phyloP scores from a whole-genome alignment of 192 early-diverging fungal species.

The Entomortierella parvispora region DNA sequence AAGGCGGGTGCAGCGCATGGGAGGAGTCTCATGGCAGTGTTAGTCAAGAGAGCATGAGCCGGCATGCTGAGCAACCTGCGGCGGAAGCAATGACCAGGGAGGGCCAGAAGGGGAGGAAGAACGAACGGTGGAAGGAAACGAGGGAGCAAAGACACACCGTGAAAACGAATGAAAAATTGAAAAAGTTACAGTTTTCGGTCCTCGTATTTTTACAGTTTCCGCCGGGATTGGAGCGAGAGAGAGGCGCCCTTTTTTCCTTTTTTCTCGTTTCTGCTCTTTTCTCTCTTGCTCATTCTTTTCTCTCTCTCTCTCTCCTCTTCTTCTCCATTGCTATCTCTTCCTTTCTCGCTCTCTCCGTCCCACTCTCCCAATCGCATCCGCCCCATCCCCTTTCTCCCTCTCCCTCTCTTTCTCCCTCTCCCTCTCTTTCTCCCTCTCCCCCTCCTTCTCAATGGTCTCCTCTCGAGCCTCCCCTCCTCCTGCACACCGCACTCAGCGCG shows the following conservation, averaged over 20 bases:
- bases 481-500: slow-evolving; percentile 39
- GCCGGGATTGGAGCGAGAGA: no score
- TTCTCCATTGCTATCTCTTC: background rate
- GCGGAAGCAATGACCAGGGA: no score
- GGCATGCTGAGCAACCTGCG: no score
- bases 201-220: background rate
- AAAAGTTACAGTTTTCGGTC: background rate
- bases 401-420: background rate
- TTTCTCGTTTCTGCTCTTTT: background rate
- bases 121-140: no score
- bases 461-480: slow-evolving; percentile 8
- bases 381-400: background rate
- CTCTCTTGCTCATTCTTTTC: background rate
- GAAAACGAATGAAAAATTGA: no score
- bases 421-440: slow-evolving; percentile 13
- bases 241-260: background rate
- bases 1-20: no score
- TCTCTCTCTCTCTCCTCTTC: background rate
- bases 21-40: no score
- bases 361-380: background rate
- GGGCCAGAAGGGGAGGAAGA: no score
- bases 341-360: background rate
- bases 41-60: no score
- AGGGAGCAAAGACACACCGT: no score
- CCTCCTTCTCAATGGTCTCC: slow-evolving; percentile 6